Percentiles rank a stretch among this genome's conserved stretches.
These are phyloP conservation scores for Astrothelium macrocarpum DNA, from an alignment of 495 filamentous ascomycete species.

Conservation along the genomic window DNA sequence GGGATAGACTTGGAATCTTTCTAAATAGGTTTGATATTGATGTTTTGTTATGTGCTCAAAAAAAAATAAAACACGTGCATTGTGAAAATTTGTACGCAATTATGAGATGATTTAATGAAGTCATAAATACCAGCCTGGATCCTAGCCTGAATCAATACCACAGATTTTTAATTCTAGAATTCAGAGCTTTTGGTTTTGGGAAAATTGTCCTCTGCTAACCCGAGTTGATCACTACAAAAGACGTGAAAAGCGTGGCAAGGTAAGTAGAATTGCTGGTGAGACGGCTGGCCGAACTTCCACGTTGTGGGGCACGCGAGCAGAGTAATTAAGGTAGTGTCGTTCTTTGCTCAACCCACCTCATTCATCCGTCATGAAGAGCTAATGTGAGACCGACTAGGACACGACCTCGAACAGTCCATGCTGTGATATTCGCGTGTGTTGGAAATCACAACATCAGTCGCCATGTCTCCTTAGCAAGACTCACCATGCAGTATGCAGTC, in stretches of 20 bases:
- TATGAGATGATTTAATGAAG: background rate
- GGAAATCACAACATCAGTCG: background rate
- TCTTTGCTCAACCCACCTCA: background rate
- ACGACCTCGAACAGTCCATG: background rate
- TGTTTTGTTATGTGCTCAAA: no score
- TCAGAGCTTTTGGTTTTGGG: background rate
- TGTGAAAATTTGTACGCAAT: no score
- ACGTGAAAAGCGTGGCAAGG: background rate
- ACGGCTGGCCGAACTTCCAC: background rate
- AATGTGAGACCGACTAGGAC: background rate
- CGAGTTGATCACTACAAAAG: no score
- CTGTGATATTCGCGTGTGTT: no score
- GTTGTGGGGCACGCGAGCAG: conserved; percentile 1
- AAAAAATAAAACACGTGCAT: no score
- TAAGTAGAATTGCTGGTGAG: background rate
- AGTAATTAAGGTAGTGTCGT: background rate
- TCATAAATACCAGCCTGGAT: background rate
- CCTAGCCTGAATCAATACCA: background rate
- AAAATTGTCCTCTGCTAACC: background rate
- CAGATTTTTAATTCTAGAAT: background rate
- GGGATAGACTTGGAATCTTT: background rate
- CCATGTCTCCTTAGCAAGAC: conserved; percentile 1
- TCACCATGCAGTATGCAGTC: background rate
- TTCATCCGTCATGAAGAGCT: background rate
- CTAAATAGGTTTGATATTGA: background rate